Evolutionary conservation across 257 asterid genomes (phyloP).

Genomic region (Jacaranda mimosifolia): DNA sequence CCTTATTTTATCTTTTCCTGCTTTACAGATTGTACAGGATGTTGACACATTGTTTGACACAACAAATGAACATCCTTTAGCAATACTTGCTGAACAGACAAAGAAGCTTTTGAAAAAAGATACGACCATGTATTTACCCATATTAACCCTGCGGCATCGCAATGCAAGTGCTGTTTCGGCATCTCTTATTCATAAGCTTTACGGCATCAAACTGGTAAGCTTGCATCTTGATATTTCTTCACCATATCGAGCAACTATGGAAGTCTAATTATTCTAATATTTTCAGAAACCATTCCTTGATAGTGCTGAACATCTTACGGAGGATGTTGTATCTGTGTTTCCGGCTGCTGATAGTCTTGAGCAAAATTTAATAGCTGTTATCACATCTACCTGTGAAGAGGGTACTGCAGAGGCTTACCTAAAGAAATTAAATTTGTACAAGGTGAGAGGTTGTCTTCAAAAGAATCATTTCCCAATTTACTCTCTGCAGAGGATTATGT

Average conservation of each 20-base stretch:
- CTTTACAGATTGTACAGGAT: conserved; percentile 79
- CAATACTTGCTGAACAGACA: conserved; percentile 87
- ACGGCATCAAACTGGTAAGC: conserved; percentile 86
- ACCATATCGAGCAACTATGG: conserved; percentile 28
- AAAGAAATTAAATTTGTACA: conserved; percentile 77
- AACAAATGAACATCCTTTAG: conserved; percentile 83
- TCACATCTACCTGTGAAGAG: conserved; percentile 75
- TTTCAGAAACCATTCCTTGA: conserved; percentile 92
- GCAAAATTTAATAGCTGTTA: conserved; percentile 66
- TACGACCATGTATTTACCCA: conserved; percentile 70
- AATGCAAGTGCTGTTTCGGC: conserved; percentile 85
- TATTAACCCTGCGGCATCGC: conserved; percentile 72
- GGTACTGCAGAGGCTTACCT: conserved; percentile 78
- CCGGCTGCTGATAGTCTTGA: conserved; percentile 96
- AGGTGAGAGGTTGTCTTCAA: conserved; percentile 55
- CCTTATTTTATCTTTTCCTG: conserved; percentile 37
- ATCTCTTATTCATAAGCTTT: conserved; percentile 91
- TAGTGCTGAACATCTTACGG: conserved; percentile 89
- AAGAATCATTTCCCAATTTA: background rate
- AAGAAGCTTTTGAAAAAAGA: conserved; percentile 68
- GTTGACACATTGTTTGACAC: conserved; percentile 77
- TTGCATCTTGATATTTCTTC: conserved; percentile 36
- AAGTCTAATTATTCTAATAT: conserved; percentile 39
- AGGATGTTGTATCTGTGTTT: conserved; percentile 90
- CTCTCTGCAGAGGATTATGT: conserved; percentile 13